Percentiles rank a stretch among this genome's conserved stretches.
These are phyloP conservation scores for Avena sativa DNA, from an alignment of 176 grass and related monocot genomes.

Conservation along the genomic window DNA sequence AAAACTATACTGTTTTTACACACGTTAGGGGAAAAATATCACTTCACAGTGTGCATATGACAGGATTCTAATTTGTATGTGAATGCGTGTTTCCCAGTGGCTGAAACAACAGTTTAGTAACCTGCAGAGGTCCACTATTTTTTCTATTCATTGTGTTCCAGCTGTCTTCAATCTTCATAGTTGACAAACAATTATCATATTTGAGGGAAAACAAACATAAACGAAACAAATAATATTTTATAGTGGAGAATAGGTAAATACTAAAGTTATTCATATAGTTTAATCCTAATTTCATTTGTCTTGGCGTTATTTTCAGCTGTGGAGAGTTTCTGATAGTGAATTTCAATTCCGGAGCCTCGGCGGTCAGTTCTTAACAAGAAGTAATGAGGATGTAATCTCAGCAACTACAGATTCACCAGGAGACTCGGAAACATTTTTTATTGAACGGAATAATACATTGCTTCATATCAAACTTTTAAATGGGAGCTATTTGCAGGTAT, in stretches of 20 bases:
- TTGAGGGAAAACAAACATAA: neutral
- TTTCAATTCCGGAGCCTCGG: constrained; percentile 74
- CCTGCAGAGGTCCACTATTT: neutral
- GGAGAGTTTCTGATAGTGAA: constrained; percentile 69
- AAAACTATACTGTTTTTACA: neutral
- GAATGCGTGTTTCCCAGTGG: neutral
- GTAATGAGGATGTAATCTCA: constrained; percentile 54
- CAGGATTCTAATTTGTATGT: neutral
- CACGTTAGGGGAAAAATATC: neutral
- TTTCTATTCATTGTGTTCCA: neutral
- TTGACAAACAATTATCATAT: neutral
- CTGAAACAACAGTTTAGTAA: neutral
- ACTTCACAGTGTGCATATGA: neutral
- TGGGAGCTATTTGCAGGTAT: constrained; percentile 77
- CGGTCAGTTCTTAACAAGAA: constrained; percentile 78
- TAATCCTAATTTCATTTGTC: constrained; percentile 32
- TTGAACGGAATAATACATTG: constrained; percentile 70
- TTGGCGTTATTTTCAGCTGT: constrained; percentile 54
- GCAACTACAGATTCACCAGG: constrained; percentile 61
- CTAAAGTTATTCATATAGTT: neutral
- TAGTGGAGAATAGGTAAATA: neutral
- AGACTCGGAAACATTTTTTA: constrained; percentile 61
- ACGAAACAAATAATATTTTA: neutral
- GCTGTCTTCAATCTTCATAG: constrained; percentile 8
- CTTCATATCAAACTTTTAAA: constrained; percentile 83